phyloP scores from a whole-genome alignment of 345 rosid genomes.

The Viola odorata region DNA sequence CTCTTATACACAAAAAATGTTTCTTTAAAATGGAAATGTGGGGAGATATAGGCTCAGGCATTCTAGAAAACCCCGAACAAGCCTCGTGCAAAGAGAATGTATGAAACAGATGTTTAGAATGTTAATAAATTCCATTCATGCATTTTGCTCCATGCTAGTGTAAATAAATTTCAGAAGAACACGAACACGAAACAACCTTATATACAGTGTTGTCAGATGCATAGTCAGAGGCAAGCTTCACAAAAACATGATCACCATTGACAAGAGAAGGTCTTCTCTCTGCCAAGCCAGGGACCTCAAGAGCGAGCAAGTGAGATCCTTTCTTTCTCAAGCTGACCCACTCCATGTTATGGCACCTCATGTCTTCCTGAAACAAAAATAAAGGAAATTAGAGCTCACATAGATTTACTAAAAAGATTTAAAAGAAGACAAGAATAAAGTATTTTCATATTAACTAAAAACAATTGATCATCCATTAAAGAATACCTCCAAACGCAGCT shows the following conservation, averaged over 20 bases:
- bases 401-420: slow-evolving; percentile 2
- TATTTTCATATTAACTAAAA: background rate
- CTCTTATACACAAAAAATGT: background rate
- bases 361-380: slow-evolving; percentile 66
- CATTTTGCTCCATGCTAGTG: no score
- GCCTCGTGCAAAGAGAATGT: no score
- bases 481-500: slow-evolving; percentile 64
- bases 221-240: slow-evolving; percentile 29
- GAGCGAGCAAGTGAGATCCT: slow-evolving; percentile 46
- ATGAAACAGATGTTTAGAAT: no score
- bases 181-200: slow-evolving; percentile 36
- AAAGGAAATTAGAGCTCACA: no score
- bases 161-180: no score
- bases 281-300: slow-evolving; percentile 80
- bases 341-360: slow-evolving; percentile 72
- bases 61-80: no score
- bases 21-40: background rate
- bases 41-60: no score
- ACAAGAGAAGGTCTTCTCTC: slow-evolving; percentile 86
- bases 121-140: no score
- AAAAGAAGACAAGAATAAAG: background rate
- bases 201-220: slow-evolving; percentile 16
- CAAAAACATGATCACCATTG: slow-evolving; percentile 61
- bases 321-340: slow-evolving; percentile 45
- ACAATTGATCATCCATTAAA: slow-evolving; percentile 1